Base-by-base conservation (phyloP, 305 asterid genomes). In the Ilex paraguariensis region DNA sequence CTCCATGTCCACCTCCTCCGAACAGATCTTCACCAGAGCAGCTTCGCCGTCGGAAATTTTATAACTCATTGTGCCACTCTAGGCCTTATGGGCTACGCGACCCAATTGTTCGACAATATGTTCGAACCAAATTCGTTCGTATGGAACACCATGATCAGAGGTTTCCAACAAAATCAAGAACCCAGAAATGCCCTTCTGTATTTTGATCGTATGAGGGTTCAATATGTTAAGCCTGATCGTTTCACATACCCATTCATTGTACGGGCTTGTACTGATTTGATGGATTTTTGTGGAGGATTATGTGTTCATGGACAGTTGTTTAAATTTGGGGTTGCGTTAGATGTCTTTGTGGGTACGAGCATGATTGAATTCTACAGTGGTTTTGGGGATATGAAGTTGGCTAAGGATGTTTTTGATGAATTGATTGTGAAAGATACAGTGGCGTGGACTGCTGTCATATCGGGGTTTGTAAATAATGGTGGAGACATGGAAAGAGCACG, bases 101-200 rank as follows among this genome's bases (percentile, higher is more conserved):
- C 63, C 13, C 56, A 55, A 8, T 53, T 68, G 73, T 68, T 68
- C 45, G 73, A 68, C 32, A 13, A 61, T 61, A 68, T 61, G 73
- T 45, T 36, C 10, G 42, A 68, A 36, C 73, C 73, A 55, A 68
- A 61, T 54, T 68, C 73, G 11, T 68, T 68, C 54, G 73, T 61
- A 0, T 68, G 73, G 73, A 68, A 68, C 16, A 68, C 73, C 31
- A 51, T 68, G 15, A 68, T 68, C 13, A 56, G 73, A 28, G 73
- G 73, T 5, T 68, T 54, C 57, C 73, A 68, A 39, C 73, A 61
- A 12, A 68, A 68, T 31, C 58, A 33, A 7, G 1, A 31, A 3
- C 58, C 67, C 13, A 28, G 5, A 13, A 0, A 33, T 0, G 32
- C 73, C 13, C 67, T 68, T 46, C 54, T 44, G 14, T 68, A 56